Conservation (phyloP, 2,329 filamentous ascomycete genomes). For the Cylindrodendrum hubeiense region DNA sequence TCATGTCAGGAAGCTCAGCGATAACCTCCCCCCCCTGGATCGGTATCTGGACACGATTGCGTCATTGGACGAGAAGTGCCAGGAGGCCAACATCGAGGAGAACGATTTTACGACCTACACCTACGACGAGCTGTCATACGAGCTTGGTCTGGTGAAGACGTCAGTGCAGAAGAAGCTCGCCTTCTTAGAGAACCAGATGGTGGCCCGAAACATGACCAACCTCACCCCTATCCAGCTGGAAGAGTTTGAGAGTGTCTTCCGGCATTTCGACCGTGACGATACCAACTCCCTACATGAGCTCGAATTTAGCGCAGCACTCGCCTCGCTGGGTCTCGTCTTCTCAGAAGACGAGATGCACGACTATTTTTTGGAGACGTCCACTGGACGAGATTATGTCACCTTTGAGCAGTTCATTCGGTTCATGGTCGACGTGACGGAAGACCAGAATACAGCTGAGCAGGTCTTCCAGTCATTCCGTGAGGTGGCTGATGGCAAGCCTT, state of each 20-base stretch:
- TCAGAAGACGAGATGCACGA: conserved; percentile 99
- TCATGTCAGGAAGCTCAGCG: conserved; percentile 87
- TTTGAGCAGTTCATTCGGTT: conserved; percentile 99
- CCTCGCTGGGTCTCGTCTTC: conserved; percentile 95
- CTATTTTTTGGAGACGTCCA: conserved; percentile 90
- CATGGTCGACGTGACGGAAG: conserved; percentile 99
- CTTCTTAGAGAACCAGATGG: conserved; percentile 98
- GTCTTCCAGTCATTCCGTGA: conserved; percentile 98
- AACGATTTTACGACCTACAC: conserved; percentile 99
- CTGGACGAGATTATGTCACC: conserved; percentile 82
- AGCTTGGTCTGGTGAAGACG: conserved; percentile 89
- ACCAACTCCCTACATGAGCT: conserved; percentile 92
- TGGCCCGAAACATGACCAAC: conserved; percentile 98
- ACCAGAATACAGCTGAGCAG: conserved; percentile 98
- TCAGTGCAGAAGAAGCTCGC: conserved; percentile 96
- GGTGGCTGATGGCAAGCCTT: conserved; percentile 98
- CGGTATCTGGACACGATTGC: conserved; percentile 91
- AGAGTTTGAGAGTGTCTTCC: conserved; percentile 98
- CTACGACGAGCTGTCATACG: conserved; percentile 95
- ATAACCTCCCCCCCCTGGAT: conserved; percentile 90
- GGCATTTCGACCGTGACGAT: conserved; percentile 95
- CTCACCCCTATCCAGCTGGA: conserved; percentile 97
- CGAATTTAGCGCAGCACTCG: conserved; percentile 94
- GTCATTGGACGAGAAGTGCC: conserved; percentile 87
- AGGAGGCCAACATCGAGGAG: conserved; percentile 98